A percentile compares a stretch with the other conserved stretches of the same genome.
Evolutionary conservation across 176 grass and related monocot species (phyloP).

Genomic region (Eleusine coracana): DNA sequence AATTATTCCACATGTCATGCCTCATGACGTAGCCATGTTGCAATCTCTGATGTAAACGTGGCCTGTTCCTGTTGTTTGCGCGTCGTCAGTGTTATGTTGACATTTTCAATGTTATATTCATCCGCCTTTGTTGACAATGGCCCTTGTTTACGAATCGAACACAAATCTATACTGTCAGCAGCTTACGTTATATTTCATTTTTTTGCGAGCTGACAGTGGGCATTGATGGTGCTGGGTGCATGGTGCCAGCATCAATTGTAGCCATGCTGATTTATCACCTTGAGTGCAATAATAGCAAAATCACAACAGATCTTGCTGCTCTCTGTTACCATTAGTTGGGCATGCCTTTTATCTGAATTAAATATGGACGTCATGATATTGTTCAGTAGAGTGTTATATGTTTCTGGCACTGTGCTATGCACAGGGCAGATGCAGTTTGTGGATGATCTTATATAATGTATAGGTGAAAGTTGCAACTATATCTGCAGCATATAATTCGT

Average conservation of each 20-base stretch:
- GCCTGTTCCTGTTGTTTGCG: slow-evolving; percentile 3
- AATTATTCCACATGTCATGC: neutral
- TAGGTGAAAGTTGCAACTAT: neutral
- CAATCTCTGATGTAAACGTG: neutral
- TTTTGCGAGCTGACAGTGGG: neutral
- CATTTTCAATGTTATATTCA: neutral
- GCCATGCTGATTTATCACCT: neutral
- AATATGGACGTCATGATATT: neutral
- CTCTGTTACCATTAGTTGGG: neutral
- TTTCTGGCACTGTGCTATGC: neutral
- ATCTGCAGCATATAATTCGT: neutral
- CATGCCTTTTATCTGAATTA: neutral
- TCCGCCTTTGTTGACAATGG: neutral
- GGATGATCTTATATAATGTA: neutral
- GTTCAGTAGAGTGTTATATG: slow-evolving; percentile 8
- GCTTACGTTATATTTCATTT: neutral
- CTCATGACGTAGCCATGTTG: neutral
- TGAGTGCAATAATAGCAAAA: neutral
- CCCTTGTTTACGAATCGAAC: neutral
- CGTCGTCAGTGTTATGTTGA: neutral
- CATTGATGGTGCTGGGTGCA: neutral
- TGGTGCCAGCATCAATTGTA: neutral
- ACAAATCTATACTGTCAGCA: neutral
- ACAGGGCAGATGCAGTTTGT: neutral
- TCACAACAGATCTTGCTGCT: neutral